These are phyloP conservation scores for Prosopis cineraria DNA, from an alignment of 306 rosid species.

Conservation along the genomic window DNA sequence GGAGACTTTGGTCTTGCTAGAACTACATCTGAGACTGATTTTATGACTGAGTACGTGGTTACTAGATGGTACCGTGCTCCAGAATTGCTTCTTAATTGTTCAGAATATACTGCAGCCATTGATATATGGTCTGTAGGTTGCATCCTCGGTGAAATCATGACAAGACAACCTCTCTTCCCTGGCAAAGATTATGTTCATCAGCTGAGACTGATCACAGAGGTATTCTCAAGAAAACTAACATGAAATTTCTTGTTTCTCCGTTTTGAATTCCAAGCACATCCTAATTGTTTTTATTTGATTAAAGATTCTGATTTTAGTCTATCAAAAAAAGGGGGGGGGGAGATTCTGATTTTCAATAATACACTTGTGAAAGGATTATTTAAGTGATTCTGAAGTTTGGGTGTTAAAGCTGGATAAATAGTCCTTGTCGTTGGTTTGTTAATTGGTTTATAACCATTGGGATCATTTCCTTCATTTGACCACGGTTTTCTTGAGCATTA, in stretches of 20 bases:
- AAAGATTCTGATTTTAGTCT: not conserved
- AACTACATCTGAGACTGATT: slow-evolving; percentile 98
- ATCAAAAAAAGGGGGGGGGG: too few relatives aligned
- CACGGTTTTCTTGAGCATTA: slow-evolving; percentile 5
- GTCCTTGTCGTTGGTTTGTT: slow-evolving; percentile 6
- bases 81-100: slow-evolving; percentile 89
- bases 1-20: slow-evolving; percentile 98
- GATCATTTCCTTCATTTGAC: not conserved
- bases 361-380: slow-evolving; percentile 2
- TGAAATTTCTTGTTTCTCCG: not conserved
- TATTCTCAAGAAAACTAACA: slow-evolving; percentile 29
- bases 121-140: slow-evolving; percentile 99
- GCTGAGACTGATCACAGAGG: slow-evolving; percentile 92
- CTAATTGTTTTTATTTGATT: not conserved
- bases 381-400: not conserved
- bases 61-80: slow-evolving; percentile 99
- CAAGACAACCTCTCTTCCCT: slow-evolving; percentile 86
- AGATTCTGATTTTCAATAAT: slow-evolving; percentile 2
- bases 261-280: slow-evolving; percentile 18
- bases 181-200: slow-evolving; percentile 97
- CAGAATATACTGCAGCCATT: slow-evolving; percentile 94
- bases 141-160: slow-evolving; percentile 91
- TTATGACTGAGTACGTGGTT: slow-evolving; percentile 97
- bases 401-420: slow-evolving; percentile 16
- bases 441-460: not conserved